Evolutionary conservation across 495 filamentous ascomycete genomes (phyloP).

Genomic region (Penicillium arizonense): DNA sequence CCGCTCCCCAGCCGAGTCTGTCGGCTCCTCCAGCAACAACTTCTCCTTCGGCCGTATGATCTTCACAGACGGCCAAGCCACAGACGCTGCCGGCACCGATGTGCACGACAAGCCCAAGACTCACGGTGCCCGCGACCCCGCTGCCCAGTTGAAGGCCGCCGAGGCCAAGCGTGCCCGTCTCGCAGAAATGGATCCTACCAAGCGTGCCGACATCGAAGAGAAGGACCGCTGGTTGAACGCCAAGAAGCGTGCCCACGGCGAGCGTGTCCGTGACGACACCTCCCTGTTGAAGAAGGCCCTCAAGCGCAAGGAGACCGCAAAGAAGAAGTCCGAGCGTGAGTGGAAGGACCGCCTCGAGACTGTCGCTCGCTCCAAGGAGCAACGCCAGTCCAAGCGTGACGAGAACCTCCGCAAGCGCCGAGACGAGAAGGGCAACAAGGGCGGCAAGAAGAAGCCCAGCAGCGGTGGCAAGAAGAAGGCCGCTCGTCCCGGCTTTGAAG

Average conservation of each 20-base stretch:
- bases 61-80: constrained; percentile 78
- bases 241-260: constrained; percentile 82
- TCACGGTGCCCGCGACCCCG: constrained; percentile 77
- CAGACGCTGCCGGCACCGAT: constrained; percentile 63
- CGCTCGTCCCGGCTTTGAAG: constrained; percentile 81
- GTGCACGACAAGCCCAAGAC: constrained; percentile 60
- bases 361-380: constrained; percentile 71
- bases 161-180: constrained; percentile 74
- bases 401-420: constrained; percentile 80
- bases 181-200: constrained; percentile 66
- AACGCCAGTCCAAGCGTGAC: constrained; percentile 83
- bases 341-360: constrained; percentile 82
- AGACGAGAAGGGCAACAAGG: constrained; percentile 69
- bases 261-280: constrained; percentile 86
- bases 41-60: constrained; percentile 85
- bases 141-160: constrained; percentile 66
- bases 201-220: constrained; percentile 81
- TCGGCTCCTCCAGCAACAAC: constrained; percentile 52
- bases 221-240: constrained; percentile 95
- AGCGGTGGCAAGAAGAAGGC: constrained; percentile 59
- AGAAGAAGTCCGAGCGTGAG: constrained; percentile 85
- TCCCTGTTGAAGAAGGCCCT: constrained; percentile 90
- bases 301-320: constrained; percentile 85
- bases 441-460: constrained; percentile 57
- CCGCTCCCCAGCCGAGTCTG: constrained; percentile 43